phyloP scores from a whole-genome alignment of 23 red algal species.

The Agarophyton chilense region DNA sequence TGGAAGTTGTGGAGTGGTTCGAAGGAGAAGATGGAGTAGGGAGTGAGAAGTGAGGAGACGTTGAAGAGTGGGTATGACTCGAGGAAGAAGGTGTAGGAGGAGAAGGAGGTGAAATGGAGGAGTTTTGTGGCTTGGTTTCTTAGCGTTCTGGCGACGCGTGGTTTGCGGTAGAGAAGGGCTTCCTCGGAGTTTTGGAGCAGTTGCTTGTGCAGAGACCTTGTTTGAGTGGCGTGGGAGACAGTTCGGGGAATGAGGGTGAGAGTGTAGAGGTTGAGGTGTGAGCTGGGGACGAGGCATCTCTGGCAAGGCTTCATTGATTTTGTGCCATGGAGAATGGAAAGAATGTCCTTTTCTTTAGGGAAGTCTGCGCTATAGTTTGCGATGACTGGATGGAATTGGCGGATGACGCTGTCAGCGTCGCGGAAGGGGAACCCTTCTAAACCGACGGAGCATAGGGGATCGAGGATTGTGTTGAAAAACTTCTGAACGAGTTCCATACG shows the following conservation, averaged over 20 bases:
- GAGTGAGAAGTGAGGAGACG: neutral
- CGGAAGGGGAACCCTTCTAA: neutral
- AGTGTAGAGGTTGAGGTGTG: neutral
- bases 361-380: slow-evolving; percentile 2
- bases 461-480: neutral
- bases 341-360: neutral
- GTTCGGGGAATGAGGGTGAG: neutral
- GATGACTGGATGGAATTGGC: neutral
- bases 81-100: neutral
- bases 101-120: neutral
- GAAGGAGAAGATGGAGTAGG: slow-evolving; percentile 17
- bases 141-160: neutral
- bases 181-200: too few species aligned
- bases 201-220: too few species aligned
- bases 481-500: neutral
- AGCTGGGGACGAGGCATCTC: neutral
- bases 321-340: neutral
- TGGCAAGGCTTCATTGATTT: neutral
- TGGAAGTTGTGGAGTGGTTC: slow-evolving; percentile 13
- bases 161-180: neutral
- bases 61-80: too few species aligned
- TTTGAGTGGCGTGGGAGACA: neutral
- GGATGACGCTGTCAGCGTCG: neutral
- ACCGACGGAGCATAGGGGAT: neutral
- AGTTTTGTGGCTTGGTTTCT: neutral